Evolutionary conservation across 257 asterid species (phyloP).

Genomic region (Capsicum baccatum): DNA sequence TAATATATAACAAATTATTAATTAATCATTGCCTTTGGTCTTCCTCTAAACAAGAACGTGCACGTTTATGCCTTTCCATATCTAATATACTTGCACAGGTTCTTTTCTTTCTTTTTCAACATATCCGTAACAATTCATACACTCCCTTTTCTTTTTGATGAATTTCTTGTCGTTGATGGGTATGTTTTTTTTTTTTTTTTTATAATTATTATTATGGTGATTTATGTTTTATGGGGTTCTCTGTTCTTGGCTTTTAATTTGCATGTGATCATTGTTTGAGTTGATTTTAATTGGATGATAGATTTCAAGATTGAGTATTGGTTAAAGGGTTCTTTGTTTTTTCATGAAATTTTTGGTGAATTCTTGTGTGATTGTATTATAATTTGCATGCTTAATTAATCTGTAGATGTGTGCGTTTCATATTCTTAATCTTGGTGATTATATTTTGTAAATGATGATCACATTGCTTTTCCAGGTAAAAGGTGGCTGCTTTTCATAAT

Average conservation of each 20-base stretch:
- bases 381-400: slow-evolving; percentile 14
- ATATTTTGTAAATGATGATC: not conserved
- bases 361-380: not conserved
- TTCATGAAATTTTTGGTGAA: not conserved
- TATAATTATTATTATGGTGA: not conserved
- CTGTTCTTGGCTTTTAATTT: slow-evolving; percentile 15
- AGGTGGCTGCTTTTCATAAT: not conserved
- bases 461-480: not conserved
- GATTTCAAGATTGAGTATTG: not conserved
- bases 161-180: not conserved
- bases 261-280: not conserved
- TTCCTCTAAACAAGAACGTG: slow-evolving; percentile 26
- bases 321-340: not conserved
- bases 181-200: not conserved
- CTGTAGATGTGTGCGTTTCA: not conserved
- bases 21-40: slow-evolving; percentile 28
- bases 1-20: not conserved
- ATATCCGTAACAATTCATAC: not conserved
- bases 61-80: slow-evolving; percentile 25
- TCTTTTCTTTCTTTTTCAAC: not conserved
- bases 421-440: not conserved
- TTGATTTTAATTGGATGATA: not conserved
- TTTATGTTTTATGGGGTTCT: not conserved
- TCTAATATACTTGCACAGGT: not conserved
- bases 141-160: not conserved